A percentile compares a stretch with the other conserved stretches of the same genome.
phyloP scores from a whole-genome alignment of 345 rosid species.

The Leavenworthia alabamica region DNA sequence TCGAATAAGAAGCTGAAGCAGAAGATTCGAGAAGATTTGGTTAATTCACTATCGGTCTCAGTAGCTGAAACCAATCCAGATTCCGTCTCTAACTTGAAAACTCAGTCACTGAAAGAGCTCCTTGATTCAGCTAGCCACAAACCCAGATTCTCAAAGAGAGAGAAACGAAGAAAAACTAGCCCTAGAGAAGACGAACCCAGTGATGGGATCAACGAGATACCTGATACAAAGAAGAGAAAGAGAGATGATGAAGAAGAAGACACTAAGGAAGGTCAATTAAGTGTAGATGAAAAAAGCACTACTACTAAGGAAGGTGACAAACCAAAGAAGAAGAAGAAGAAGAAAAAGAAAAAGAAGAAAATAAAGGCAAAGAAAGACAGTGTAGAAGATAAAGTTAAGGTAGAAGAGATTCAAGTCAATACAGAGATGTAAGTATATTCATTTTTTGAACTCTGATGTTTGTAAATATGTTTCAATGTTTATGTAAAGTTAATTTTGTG shows the following conservation, averaged over 20 bases:
- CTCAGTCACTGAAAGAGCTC: constrained; percentile 47
- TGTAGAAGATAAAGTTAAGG: constrained; percentile 18
- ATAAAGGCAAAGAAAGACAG: constrained; percentile 21
- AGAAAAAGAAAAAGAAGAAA: constrained; percentile 31
- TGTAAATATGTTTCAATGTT: neutral
- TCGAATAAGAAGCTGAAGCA: constrained; percentile 94
- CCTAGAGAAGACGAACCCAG: constrained; percentile 11
- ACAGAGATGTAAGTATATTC: constrained; percentile 26
- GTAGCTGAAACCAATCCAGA: constrained; percentile 16
- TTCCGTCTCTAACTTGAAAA: neutral
- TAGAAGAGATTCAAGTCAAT: constrained; percentile 23
- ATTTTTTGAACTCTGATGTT: neutral
- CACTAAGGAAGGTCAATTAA: constrained; percentile 1
- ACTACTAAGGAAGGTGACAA: constrained; percentile 16
- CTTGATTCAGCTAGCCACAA: constrained; percentile 51
- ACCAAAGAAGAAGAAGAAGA: neutral
- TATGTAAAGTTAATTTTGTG: neutral
- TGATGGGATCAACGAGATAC: neutral
- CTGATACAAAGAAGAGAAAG: constrained; percentile 33
- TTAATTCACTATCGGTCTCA: constrained; percentile 30
- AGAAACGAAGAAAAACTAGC: constrained; percentile 49
- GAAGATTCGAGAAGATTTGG: constrained; percentile 50
- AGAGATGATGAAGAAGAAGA: constrained; percentile 9
- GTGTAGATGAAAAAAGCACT: neutral
- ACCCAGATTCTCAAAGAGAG: constrained; percentile 72